Base-by-base conservation (phyloP, 768 basidiomycete genomes). In the Psilocybe azurescens region DNA sequence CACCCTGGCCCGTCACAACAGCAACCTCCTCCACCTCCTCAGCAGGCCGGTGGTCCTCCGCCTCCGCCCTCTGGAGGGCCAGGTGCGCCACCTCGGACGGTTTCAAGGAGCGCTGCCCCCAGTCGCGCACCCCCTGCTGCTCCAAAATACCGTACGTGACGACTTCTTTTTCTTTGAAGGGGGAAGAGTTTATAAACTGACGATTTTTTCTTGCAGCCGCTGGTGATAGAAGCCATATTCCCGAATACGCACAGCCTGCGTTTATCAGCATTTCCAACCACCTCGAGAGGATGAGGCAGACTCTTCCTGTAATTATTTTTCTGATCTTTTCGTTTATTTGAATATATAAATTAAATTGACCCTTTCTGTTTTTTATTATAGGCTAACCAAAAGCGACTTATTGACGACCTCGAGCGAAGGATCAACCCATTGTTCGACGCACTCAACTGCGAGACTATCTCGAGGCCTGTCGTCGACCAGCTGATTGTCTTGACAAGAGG, bases 171-270 rank as follows among this genome's bases (percentile, higher is more conserved):
- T 3, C 46, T 18, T 51, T 32, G 29, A 7, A 52, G 8, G 16
- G 18, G n/a, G 32, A 7, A 20, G 9, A 16, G 41, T 14, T 20
- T 32, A 14, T 53, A 38, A 39, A 63, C 71, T 33, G 68, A 24
- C 39, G 29, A 18, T 46, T 16, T 30, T 61, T 54, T 29, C 59
- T 71, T 50, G 13, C 71, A 97, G 95, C 96, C 47, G 82, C 88
- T 55, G 96, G 97, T 58, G 97, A 99, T 73, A 84, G 95, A 29
- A 86, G 85, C n/a, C 97, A 98, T 73, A 97, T 98, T 56, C 90
- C 95, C 1, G 87, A 89, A 8, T 77, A 81, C 50, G 81, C 84
- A 20, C 74, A 80, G 59, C 87, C 90, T 0, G 87, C 91, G 53
- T 95, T 82, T 64, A 80, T 86, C 54, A 79, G 90, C 16, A 78